Percentiles rank a stretch among this genome's conserved stretches.
Evolutionary conservation across 176 grass and related monocot species (phyloP).

Genomic region (Ensete ventricosum): DNA sequence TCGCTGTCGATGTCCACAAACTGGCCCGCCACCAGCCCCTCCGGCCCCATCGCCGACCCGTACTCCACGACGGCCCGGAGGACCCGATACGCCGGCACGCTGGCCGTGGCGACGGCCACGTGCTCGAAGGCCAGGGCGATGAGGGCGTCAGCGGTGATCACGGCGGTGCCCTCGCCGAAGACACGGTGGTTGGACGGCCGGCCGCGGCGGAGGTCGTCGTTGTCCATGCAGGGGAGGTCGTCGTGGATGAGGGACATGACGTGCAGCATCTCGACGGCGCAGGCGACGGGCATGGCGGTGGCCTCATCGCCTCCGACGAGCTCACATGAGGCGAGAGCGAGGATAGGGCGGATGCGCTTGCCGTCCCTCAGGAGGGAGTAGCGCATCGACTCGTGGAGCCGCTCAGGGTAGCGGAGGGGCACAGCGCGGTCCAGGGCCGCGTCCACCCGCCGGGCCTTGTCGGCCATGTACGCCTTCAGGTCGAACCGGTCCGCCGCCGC

Average conservation of each 20-base stretch:
- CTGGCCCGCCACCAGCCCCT: constrained; percentile 35
- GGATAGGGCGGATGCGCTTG: constrained; percentile 38
- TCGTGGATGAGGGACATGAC: constrained; percentile 42
- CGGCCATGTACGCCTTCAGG: constrained; percentile 31
- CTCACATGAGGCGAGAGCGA: constrained; percentile 39
- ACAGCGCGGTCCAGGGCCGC: constrained; percentile 29
- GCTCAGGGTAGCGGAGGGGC: not conserved
- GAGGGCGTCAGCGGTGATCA: constrained; percentile 41
- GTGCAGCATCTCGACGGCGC: constrained; percentile 52
- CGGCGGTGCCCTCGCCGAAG: constrained; percentile 34
- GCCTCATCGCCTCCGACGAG: constrained; percentile 22
- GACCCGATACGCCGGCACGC: constrained; percentile 15
- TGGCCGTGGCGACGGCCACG: not conserved
- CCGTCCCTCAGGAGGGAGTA: constrained; percentile 44
- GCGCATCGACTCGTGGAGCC: constrained; percentile 34
- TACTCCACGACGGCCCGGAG: constrained; percentile 32
- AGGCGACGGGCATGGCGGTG: constrained; percentile 22
- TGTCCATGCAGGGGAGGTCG: constrained; percentile 57
- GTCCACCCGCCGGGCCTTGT: constrained; percentile 17
- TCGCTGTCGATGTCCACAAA: constrained; percentile 30
- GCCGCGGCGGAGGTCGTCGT: constrained; percentile 38
- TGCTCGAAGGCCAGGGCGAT: constrained; percentile 44
- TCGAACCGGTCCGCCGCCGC: constrained; percentile 15
- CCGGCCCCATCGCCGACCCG: constrained; percentile 8
- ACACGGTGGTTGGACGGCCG: constrained; percentile 27